Evolutionary conservation across 257 asterid genomes (phyloP).

Genomic region (Lavandula angustifolia): DNA sequence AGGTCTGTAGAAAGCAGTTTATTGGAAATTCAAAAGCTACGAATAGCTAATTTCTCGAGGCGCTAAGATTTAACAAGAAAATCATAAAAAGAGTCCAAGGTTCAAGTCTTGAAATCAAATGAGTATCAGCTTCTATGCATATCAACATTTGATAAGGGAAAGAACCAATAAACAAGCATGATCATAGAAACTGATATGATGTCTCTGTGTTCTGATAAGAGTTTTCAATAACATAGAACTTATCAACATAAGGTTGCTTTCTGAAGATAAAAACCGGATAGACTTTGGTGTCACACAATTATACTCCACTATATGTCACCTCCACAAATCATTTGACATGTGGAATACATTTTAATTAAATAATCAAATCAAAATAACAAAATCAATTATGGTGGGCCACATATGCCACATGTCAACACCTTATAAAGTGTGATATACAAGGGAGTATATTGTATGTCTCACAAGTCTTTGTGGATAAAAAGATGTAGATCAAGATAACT

Average conservation of each 20-base stretch:
- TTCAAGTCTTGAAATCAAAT: background rate
- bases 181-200: background rate
- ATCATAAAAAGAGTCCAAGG: slow-evolving; percentile 9
- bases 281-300: too few species aligned
- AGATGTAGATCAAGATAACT: background rate
- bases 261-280: background rate
- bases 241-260: background rate
- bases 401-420: too few species aligned
- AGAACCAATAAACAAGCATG: background rate
- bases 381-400: too few species aligned
- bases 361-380: too few species aligned
- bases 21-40: slow-evolving; percentile 6
- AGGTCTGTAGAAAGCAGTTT: slow-evolving; percentile 38
- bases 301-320: too few species aligned
- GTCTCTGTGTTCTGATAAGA: slow-evolving; percentile 1
- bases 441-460: too few species aligned
- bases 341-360: too few species aligned
- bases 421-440: too few species aligned
- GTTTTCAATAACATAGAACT: background rate
- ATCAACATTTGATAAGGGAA: background rate
- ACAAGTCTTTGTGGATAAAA: too few species aligned
- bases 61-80: background rate
- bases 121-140: background rate
- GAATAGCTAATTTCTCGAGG: background rate
- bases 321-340: too few species aligned